Conservation (phyloP, 768 basidiomycete genomes). For the Termitomyces sp. region DNA sequence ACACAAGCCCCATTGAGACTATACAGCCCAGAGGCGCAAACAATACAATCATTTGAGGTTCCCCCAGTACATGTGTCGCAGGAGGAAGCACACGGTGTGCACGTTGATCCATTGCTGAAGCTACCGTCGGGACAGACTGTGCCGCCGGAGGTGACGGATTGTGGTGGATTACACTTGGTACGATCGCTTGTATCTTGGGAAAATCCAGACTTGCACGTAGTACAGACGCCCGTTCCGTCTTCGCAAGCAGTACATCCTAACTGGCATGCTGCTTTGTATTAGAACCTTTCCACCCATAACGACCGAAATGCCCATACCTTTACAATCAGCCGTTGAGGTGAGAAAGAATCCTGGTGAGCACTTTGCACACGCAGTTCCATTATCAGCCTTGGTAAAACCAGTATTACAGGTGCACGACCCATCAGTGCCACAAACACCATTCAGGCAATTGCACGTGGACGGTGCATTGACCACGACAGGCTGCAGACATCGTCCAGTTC, state of each 20-base stretch:
- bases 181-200: conserved; percentile 55
- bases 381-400: conserved; percentile 53
- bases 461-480: conserved; percentile 40
- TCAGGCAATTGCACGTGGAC: conserved; percentile 70
- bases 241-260: conserved; percentile 62
- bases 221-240: conserved; percentile 60
- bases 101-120: conserved; percentile 48
- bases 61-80: conserved; percentile 66
- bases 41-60: conserved; percentile 60
- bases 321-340: conserved; percentile 50
- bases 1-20: conserved; percentile 65
- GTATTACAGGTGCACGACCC: conserved; percentile 61
- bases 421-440: conserved; percentile 64
- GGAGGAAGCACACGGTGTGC: conserved; percentile 51
- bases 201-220: conserved; percentile 62
- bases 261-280: conserved; percentile 41
- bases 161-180: conserved; percentile 56
- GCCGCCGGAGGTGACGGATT: conserved; percentile 45
- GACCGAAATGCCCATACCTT: conserved; percentile 31
- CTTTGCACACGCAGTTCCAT: conserved; percentile 61
- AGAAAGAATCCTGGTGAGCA: conserved; percentile 65
- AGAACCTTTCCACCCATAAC: background rate
- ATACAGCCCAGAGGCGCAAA: conserved; percentile 58
- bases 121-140: conserved; percentile 58
- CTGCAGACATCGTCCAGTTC: conserved; percentile 63